Evolutionary conservation across 805 yeast species (phyloP), one percentile per base, ranked within the genome.

Genomic region (Zygotorulaspora florentina): DNA sequence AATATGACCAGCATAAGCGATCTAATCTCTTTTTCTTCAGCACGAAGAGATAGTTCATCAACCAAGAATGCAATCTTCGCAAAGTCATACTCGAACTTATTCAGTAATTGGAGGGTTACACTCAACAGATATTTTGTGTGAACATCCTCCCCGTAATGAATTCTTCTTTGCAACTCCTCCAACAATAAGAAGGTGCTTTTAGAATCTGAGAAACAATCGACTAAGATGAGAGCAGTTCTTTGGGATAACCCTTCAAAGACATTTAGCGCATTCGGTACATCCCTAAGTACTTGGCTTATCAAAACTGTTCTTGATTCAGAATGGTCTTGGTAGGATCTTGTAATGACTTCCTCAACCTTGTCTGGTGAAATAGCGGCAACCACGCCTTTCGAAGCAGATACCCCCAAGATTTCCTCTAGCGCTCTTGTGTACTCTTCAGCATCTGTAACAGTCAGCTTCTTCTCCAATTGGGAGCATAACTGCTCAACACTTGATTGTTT

Each of bases 301-400:
- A 62, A 37, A 46, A 54, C 39, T 2, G 43, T 40, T 23, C 58
- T 50, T 2, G 65, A 54, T 13, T 50, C 59, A 10, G 46, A 42
- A 45, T 62, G 65, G 30, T 60, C 65, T 26, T 60, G 63, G 29
- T 54, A 61, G 3, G 65, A 50, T 35, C 66, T 50, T 3, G 48
- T 49, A 6, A 62, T 16, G 3, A 60, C 46, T 23, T 50, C 49
- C 40, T 58, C 65, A 2, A 53, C 41, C 11, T 55, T 35, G 8
- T 50, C 54, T 11, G 48, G 13, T 2, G 43, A 35, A n/a, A 42
- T 29, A 7, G 29, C 31, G n/a, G 31, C 9, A 18, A 30, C 13
- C n/a, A 27, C 29, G n/a, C 18, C 42, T 23, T 13, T 41, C 20
- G 40, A 33, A 13, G 34, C 34, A 8, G 34, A 34, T 6, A 43